A percentile compares a stretch with the other conserved stretches of the same genome.
Conservation (phyloP, 345 rosid genomes). For the Eucalyptus guilfoylei region DNA sequence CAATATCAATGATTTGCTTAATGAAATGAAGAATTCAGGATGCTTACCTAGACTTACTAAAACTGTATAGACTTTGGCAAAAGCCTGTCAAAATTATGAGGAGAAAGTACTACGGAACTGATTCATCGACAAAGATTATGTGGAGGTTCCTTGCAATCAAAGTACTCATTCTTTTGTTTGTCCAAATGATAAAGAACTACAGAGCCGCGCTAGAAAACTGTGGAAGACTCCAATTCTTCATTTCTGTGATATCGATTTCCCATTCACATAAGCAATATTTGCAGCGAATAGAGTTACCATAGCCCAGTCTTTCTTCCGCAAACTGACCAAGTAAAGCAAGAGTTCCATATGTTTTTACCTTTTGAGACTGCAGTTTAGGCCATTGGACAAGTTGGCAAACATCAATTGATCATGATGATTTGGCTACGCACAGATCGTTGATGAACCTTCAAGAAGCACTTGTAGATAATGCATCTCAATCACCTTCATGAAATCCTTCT, state of each 20-base stretch:
- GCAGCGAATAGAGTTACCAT: background rate
- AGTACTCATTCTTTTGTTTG: background rate
- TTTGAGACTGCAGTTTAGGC: background rate
- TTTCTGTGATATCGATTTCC: background rate
- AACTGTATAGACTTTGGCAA: background rate
- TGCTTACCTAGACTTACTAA: background rate
- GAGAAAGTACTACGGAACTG: background rate
- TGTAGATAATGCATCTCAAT: background rate
- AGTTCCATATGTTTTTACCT: background rate
- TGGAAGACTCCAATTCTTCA: background rate
- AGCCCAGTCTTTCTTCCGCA: background rate
- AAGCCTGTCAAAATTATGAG: background rate
- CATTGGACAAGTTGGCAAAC: background rate
- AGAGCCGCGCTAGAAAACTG: background rate
- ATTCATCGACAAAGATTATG: background rate
- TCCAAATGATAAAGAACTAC: background rate
- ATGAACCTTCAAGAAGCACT: background rate
- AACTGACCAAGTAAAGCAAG: background rate
- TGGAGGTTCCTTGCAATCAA: background rate
- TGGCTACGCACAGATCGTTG: background rate
- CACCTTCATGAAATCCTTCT: background rate
- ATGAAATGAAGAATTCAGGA: background rate
- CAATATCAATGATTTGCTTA: background rate
- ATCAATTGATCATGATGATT: background rate
- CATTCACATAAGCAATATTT: background rate